Evolutionary conservation across 768 basidiomycete genomes (phyloP), one percentile per base, ranked within the genome.

Genomic region (Myochromella boudieri): DNA sequence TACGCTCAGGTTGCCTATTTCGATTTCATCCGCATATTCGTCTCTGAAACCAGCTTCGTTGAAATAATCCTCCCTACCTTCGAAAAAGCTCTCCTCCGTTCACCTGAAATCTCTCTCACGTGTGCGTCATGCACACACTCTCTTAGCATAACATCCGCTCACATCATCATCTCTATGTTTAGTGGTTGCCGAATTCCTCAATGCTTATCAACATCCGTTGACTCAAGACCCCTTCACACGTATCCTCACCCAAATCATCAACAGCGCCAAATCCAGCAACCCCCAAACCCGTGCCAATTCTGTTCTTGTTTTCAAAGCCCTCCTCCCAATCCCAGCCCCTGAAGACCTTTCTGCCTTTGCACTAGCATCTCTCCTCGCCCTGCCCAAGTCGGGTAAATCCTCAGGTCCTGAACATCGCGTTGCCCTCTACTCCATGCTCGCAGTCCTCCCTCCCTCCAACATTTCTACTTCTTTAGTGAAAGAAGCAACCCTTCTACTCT

Each of bases 311-410:
- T 87, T 91, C 75, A 73, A 72, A 51, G 40, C 65, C 27, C 42
- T 77, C 28, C 55, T 87, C 32, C 53, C 67, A 7, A 53, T 60
- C 11, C 63, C 66, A 22, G 61, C 68, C 8, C 57, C 64, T 3
- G 55, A 67, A 27, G 58, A 68, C 4, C 70, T 76, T 18, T 56
- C 72, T 8, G 68, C 72, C 5, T 51, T 70, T 1, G 75, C 82
- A 9, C 75, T 84, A 2, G 70, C 70, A 7, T 91, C 95, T 52
- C 64, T 93, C 4, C 68, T 93, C 8, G 68, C 70, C n/a, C 73
- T 92, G 0, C 88, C 92, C 1, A 84, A 86, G 56, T 65, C 84
- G 0, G 88, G 91, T 17, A 99, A 97, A 71, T 90, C 93, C 0
- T 69, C 84, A 1, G 91, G 92, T 1, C 78, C 88, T 2, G 95